Percentiles rank a stretch among this genome's conserved stretches.
These are phyloP conservation scores for Solanum piurae DNA, from an alignment of 257 asterid species.

Conservation along the genomic window DNA sequence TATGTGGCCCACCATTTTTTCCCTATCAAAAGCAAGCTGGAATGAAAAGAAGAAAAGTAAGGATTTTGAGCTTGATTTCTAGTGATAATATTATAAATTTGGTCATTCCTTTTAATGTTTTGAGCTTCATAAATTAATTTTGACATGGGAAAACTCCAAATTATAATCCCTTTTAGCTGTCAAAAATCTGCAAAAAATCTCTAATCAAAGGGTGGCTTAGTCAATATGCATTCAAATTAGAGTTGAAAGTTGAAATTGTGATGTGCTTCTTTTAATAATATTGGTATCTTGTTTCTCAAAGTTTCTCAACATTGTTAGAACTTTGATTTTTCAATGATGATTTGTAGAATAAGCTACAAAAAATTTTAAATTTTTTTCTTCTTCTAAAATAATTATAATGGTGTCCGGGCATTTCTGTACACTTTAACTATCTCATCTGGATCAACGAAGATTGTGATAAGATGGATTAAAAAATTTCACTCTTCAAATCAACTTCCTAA, in stretches of 20 bases:
- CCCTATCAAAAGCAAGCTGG: not conserved
- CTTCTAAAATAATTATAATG: no score
- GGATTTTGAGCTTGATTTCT: not conserved
- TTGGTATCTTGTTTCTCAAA: not conserved
- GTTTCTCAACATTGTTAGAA: no score
- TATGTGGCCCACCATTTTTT: not conserved
- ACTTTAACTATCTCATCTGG: no score
- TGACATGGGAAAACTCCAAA: not conserved
- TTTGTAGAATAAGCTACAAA: no score
- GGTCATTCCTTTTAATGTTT: not conserved
- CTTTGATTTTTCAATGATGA: not conserved
- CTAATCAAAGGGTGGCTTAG: not conserved
- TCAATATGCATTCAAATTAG: not conserved
- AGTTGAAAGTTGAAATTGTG: not conserved
- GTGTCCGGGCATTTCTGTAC: accelerated
- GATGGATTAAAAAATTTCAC: no score
- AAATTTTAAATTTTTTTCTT: no score
- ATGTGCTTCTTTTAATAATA: not conserved
- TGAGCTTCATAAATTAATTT: not conserved
- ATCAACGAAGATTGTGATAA: no score
- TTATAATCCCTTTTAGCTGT: not conserved
- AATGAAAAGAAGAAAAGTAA: not conserved
- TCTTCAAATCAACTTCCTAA: not conserved
- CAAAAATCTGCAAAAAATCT: not conserved
- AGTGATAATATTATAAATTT: not conserved